Base-by-base conservation (phyloP, 208 protist species). In the Willaertia magna region DNA sequence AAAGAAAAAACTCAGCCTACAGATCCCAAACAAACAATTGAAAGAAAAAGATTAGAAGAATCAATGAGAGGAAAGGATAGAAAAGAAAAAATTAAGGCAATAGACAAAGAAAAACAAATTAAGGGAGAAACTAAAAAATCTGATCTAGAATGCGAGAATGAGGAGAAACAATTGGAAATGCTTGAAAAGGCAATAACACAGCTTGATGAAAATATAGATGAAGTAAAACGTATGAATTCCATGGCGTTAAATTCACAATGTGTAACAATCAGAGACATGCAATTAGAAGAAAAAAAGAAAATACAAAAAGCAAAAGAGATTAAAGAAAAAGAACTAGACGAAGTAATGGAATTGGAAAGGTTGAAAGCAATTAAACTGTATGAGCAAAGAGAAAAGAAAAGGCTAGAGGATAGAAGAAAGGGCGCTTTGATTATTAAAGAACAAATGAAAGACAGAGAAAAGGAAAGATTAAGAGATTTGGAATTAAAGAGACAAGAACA, bases 191-290 rank as follows among this genome's bases (percentile, higher is more conserved):
- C 94, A 20, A 89, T 91, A 22, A 79, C 88, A 44, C 92, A 93
- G 87, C 85, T 95, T 78, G 94, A 97, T 83, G 93, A 97, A 85
- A 87, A 93, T 67, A 93, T 92, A 81, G 95, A 97, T 84, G 95
- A 96, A 81, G 95, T 96, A 26, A 95, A 95, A 87, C 91, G 90
- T 1, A 97, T 97, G 95, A 97, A 97, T 85, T 90, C 92, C 48
- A 86, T 97, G 82, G 91, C 96, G 59, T 81, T 91, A 16, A 95
- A 97, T 87, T 93, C 94, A 11, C 95, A 95, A 89, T 96, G 94
- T 78, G 92, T 96, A 40, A 95, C 95, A 52, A 92, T 93, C 34
- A 93, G 95, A 74, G 94, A 96, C 87, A 93, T 93, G 22, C 95
- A 97, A 90, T 84, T 92, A 14, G 81, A 88, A 78, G 95, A 97